These are phyloP conservation scores for Exidia glandulosa DNA, from an alignment of 768 basidiomycete genomes.

Conservation along the genomic window DNA sequence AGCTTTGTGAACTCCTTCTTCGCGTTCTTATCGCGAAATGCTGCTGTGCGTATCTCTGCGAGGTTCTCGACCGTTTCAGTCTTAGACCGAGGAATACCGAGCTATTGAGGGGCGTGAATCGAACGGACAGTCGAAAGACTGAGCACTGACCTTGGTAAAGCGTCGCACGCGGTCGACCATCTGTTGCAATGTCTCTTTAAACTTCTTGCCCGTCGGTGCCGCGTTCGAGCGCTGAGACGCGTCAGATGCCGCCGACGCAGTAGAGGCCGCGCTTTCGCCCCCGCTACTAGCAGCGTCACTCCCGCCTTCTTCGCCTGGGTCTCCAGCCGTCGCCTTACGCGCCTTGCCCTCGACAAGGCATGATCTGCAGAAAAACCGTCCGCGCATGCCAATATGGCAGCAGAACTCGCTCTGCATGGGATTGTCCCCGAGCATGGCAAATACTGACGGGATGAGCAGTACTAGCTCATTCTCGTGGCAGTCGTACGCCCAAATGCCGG, in stretches of 20 bases:
- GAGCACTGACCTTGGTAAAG: background rate
- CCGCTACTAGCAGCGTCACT: background rate
- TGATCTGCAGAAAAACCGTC: constrained; percentile 11
- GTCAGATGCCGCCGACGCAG: background rate
- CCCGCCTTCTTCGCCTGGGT: background rate
- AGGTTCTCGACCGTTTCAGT: background rate
- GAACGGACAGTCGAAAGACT: background rate
- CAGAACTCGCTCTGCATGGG: constrained; percentile 11
- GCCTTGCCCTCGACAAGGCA: constrained; percentile 6
- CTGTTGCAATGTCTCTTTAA: background rate
- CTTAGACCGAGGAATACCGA: background rate
- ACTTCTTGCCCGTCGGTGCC: background rate
- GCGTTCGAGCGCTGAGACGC: background rate
- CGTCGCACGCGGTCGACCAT: background rate
- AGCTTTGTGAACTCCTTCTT: background rate
- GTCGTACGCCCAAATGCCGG: constrained; percentile 14
- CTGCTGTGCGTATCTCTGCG: background rate
- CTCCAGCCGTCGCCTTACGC: background rate
- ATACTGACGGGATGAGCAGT: constrained; percentile 19
- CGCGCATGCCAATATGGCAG: constrained; percentile 9
- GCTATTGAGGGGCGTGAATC: background rate
- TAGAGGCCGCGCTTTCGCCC: background rate
- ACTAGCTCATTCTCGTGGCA: constrained; percentile 15
- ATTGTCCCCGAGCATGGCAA: constrained; percentile 16
- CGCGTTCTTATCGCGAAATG: background rate